Percentiles rank a stretch among this genome's conserved stretches.
Evolutionary conservation across 805 yeast species (phyloP).

Genomic region (Kodamaea laetipori): DNA sequence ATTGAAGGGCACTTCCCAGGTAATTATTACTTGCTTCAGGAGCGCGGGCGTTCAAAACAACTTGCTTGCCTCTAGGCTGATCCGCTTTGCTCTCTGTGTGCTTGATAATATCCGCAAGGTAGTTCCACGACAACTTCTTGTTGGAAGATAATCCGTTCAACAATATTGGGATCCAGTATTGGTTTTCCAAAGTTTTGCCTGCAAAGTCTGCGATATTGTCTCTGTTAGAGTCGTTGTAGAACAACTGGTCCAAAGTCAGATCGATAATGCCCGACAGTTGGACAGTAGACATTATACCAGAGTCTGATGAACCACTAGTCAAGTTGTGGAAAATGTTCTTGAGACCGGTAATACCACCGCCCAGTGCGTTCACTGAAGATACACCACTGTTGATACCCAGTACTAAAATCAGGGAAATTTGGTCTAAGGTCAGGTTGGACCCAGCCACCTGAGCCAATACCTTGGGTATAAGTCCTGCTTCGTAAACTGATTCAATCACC

Average conservation of each 20-base stretch:
- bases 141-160: constrained; percentile 38
- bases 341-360: constrained; percentile 2
- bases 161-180: constrained; percentile 34
- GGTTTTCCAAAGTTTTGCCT: constrained; percentile 28
- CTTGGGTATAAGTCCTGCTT: constrained; percentile 27
- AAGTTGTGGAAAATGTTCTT: constrained; percentile 14
- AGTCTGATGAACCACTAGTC: constrained; percentile 11
- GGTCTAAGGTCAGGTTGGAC: constrained; percentile 31
- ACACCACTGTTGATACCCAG: constrained; percentile 8
- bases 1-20: constrained; percentile 34
- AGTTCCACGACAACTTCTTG: constrained; percentile 29
- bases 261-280: constrained; percentile 30
- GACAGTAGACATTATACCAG: constrained; percentile 18
- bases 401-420: constrained; percentile 25
- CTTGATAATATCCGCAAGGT: constrained; percentile 31
- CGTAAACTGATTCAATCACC: constrained; percentile 19
- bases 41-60: constrained; percentile 14
- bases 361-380: constrained; percentile 9
- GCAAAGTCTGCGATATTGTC: constrained; percentile 24
- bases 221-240: constrained; percentile 34
- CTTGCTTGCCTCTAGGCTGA: constrained; percentile 17
- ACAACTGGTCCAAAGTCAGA: constrained; percentile 26
- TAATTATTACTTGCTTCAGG: constrained; percentile 12
- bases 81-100: constrained; percentile 31
- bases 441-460: constrained; percentile 34